A percentile compares a stretch with the other conserved stretches of the same genome.
These are phyloP conservation scores for Ganoderma meredithae DNA, from an alignment of 1,284 basidiomycete genomes.

Conservation along the genomic window DNA sequence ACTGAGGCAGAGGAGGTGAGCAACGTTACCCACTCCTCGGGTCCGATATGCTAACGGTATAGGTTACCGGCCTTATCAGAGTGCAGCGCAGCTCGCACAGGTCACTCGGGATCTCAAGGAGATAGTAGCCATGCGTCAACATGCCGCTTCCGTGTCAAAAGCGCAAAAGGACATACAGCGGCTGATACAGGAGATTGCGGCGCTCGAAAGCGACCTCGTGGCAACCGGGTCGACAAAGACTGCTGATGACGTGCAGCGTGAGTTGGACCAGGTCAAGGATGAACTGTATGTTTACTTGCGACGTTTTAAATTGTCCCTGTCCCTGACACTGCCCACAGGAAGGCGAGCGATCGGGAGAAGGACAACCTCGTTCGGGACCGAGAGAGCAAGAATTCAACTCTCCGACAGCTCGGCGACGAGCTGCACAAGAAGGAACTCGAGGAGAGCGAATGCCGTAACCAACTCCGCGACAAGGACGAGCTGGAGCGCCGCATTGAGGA, in stretches of 20 bases:
- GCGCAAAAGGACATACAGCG: slow-evolving; percentile 72
- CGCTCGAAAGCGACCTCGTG: slow-evolving; percentile 74
- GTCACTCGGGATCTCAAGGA: slow-evolving; percentile 68
- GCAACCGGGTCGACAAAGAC: slow-evolving; percentile 82
- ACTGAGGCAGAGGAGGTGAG: slow-evolving; percentile 65
- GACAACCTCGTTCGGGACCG: slow-evolving; percentile 66
- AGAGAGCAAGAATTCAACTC: slow-evolving; percentile 66
- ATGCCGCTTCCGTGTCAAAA: slow-evolving; percentile 68
- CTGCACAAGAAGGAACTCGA: slow-evolving; percentile 69
- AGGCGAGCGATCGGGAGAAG: slow-evolving; percentile 74
- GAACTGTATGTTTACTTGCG: slow-evolving; percentile 65
- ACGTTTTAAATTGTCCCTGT: background rate
- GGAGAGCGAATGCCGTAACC: slow-evolving; percentile 65
- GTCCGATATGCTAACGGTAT: background rate
- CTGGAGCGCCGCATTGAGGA: slow-evolving; percentile 68
- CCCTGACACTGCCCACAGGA: slow-evolving; percentile 51
- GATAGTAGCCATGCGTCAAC: slow-evolving; percentile 68
- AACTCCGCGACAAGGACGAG: slow-evolving; percentile 68
- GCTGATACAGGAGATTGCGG: slow-evolving; percentile 68
- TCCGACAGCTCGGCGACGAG: slow-evolving; percentile 65
- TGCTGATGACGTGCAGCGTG: slow-evolving; percentile 82
- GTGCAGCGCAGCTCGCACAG: slow-evolving; percentile 52
- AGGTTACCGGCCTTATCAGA: slow-evolving; percentile 44
- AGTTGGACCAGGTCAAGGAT: slow-evolving; percentile 68
- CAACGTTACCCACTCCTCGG: background rate